Base-by-base conservation (phyloP, 768 basidiomycete genomes). In the Austroboletus eburneus region DNA sequence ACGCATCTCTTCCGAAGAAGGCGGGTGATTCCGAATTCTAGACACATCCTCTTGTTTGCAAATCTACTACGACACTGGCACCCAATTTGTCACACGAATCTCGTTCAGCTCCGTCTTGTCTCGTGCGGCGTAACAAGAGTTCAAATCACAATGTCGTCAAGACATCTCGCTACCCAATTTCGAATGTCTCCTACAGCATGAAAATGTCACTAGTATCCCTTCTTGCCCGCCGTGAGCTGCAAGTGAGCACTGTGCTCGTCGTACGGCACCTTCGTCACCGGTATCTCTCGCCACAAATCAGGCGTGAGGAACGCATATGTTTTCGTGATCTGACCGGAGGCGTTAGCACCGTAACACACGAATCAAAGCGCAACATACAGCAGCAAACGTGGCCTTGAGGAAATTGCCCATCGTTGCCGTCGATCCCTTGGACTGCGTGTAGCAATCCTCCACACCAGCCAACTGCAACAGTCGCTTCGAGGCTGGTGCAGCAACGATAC, bases 351-450 rank as follows among this genome's bases (percentile, higher is more conserved):
- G 34, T 32, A 30, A 38, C 8, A 10, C 36, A 20, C 41, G 2
- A 22, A 39, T 52, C 30, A 25, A 5, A 42, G 3, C 12, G 23
- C 41, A 43, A 76, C 87, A 42, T 68, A 93, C 89, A 30, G 91
- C 89, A 64, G 81, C 87, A 63, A 96, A 94, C 42, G 92, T 94
- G 45, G 93, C 94, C 73, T 97, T 96, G 74, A 96, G 83, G 81
- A 98, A 95, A 76, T 95, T 95, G 64, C 91, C 91, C 91, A 93
- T 93, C 50, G 96, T 99, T 22, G 95, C 93, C 38, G 96, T 99
- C 57, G 91, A 94, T 64, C 96, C 96, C 74, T 93, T 95, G 45
- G 95, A 85, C 70, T 95, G 91, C 46, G 95, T 97, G 80, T 99
- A 99, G 66, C 82, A 84, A 71, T 99, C 96, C 74, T 94, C 83